Evolutionary conservation across 768 basidiomycete species (phyloP), one percentile per base, ranked within the genome.

Genomic region (Imleria badia): DNA sequence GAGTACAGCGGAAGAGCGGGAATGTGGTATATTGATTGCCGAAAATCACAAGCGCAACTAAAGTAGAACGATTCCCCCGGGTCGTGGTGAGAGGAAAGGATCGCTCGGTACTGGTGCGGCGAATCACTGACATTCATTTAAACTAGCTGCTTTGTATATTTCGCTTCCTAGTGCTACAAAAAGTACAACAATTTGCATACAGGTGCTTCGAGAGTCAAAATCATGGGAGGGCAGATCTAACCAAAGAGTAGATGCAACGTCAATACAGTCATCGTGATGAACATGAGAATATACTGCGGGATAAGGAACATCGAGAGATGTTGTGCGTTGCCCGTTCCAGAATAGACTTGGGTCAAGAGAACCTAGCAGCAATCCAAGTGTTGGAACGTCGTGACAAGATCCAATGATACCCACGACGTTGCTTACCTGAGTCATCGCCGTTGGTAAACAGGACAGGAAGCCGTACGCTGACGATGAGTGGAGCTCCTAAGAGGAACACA

Each of bases 291-390:
- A 55, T 78, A 79, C 58, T 77, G 86, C 13, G 84, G 85, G 34
- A 87, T 81, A 43, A 88, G 72, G 62, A 86, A 87, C 6, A 80
- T 74, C 1, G 83, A 75, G 5, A 87, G 68, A 59, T 86, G 79
- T 45, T 85, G 83, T 6, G 84, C 82, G 29, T 72, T 76, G 26
- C 87, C 86, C 2, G 83, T 85, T 3, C 81, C 84, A 43, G 83
- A 86, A 61, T 85, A 81, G 10, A 84, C 79, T 60, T 88, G 85
- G 1, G 84, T 86, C 35, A 87, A 68, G 52, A 78, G 79, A 0
- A 87, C 84, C 79, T 86, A 59, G 34, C 47, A 22, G 35, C 30
- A n/a, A n/a, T 26, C 20, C 45, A 47, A 22, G 40, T 15, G 23
- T 57, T 4, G n/a, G 36, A 26, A 35, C 5, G 19, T 40, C 29